Base-by-base conservation (phyloP, 169 alveolate genomes). In the Plasmodium vivax region DNA sequence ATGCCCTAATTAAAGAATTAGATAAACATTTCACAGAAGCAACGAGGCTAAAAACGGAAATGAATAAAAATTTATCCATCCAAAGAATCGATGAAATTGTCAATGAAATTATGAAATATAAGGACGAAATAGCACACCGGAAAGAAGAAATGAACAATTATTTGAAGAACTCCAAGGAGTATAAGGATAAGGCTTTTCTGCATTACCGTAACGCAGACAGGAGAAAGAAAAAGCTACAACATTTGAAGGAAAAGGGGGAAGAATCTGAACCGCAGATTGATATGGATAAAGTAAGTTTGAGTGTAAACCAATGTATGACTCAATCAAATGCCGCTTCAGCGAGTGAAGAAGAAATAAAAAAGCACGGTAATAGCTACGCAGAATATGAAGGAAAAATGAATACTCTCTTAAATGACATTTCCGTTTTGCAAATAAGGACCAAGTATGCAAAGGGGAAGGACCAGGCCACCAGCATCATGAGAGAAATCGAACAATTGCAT, bases 341-440 rank as follows among this genome's bases (percentile, higher is more conserved):
- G 36, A 58, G 71, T n/a, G 75, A 58, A 56, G 27, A 5, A 32
- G n/a, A 56, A 38, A 83, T 83, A 9, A 56, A 43, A 79, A 9
- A n/a, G 7, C 79, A 27, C 23, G 58, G 79, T 32, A 27, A 47
- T 14, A 51, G 43, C 16, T 83, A 30, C 6, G 10, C 16, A 19
- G 45, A 83, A 14, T 32, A 34, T 32, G 91, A 58, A 41, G 41
- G 41, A n/a, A 54, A 83, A n/a, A 83, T 47, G 27, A 58, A 14
- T 12, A 58, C 5, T 32, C 75, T 83, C 38, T 12, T 83, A 83
- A 83, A 30, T 34, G 91, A 83, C 14, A 23, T 47, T 58, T 83
- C 56, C 19, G 56, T 83, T 83, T 38, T 83, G 45, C 54, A 83
- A 56, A 83, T 83, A 62, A 83, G 41, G 23, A 56, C 6, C 34